A percentile compares a stretch with the other conserved stretches of the same genome.
Evolutionary conservation across 495 filamentous ascomycete species (phyloP).

Genomic region (Aspergillus saccharolyticus): DNA sequence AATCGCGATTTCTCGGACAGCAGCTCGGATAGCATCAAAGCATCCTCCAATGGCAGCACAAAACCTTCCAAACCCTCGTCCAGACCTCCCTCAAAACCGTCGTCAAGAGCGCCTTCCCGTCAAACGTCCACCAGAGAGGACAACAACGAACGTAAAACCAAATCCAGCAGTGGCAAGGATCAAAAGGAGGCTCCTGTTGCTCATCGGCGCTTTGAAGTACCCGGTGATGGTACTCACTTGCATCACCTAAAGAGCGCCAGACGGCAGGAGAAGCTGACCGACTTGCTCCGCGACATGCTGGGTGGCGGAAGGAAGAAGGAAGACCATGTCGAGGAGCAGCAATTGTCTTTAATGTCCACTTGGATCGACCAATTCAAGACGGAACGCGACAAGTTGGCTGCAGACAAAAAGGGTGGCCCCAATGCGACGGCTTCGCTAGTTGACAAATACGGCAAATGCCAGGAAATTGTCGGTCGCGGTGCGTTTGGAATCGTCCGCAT

Average conservation of each 20-base stretch:
- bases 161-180: slow-evolving; percentile 33
- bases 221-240: slow-evolving; percentile 63
- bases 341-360: slow-evolving; percentile 86
- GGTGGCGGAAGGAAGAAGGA: slow-evolving; percentile 67
- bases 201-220: slow-evolving; percentile 55
- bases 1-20: slow-evolving; percentile 39
- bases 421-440: slow-evolving; percentile 78
- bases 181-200: slow-evolving; percentile 35
- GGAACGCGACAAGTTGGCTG: slow-evolving; percentile 72
- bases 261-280: slow-evolving; percentile 91
- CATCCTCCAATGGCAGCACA: slow-evolving; percentile 24
- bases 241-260: slow-evolving; percentile 83
- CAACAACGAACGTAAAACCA: slow-evolving; percentile 31
- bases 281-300: slow-evolving; percentile 80
- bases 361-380: slow-evolving; percentile 93
- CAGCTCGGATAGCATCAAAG: slow-evolving; percentile 35
- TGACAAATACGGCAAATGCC: slow-evolving; percentile 98
- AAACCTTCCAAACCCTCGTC: slow-evolving; percentile 35
- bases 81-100: slow-evolving; percentile 34
- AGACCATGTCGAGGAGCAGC: slow-evolving; percentile 63
- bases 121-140: slow-evolving; percentile 40
- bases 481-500: slow-evolving; percentile 97
- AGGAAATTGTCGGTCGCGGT: slow-evolving; percentile 95
- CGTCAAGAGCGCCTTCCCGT: slow-evolving; percentile 37
- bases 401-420: slow-evolving; percentile 71